phyloP scores from a whole-genome alignment of 768 basidiomycete genomes.

The Rossbeevera mucosa region DNA sequence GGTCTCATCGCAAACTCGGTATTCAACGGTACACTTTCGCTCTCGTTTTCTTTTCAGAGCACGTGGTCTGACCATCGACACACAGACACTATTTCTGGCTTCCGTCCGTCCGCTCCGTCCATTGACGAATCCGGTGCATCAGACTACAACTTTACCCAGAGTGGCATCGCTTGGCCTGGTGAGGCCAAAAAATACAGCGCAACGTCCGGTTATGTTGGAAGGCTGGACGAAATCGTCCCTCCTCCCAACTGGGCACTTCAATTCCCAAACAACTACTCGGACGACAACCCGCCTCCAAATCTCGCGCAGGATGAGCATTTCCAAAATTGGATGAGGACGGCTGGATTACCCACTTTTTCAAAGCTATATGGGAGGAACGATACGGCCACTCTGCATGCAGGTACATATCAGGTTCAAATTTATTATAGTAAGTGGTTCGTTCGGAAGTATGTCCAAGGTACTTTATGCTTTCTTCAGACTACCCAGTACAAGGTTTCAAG shows the following conservation, averaged over 20 bases:
- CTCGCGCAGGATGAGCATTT: conserved; percentile 82
- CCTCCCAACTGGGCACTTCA: conserved; percentile 86
- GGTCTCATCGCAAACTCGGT: conserved; percentile 95
- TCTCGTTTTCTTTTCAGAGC: background rate
- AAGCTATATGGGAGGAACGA: conserved; percentile 95
- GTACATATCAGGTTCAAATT: conserved; percentile 70
- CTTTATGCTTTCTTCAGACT: conserved; percentile 54
- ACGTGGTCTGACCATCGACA: background rate
- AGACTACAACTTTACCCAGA: conserved; percentile 69
- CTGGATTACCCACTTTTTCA: conserved; percentile 93
- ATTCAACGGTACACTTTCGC: conserved; percentile 72
- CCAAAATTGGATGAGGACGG: conserved; percentile 99
- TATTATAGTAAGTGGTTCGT: conserved; percentile 58
- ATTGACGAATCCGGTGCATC: conserved; percentile 37
- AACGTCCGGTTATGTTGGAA: conserved; percentile 47
- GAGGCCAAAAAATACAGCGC: conserved; percentile 86
- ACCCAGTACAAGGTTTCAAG: conserved; percentile 83
- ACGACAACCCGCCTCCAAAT: conserved; percentile 62
- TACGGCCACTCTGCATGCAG: conserved; percentile 59
- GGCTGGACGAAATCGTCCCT: conserved; percentile 67
- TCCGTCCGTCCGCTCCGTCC: conserved; percentile 41
- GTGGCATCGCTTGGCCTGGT: conserved; percentile 93
- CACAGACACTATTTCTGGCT: conserved; percentile 74
- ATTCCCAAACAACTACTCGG: conserved; percentile 73
- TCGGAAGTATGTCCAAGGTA: background rate